These are phyloP conservation scores for Bretziella fagacearum DNA, from an alignment of 2,329 filamentous ascomycete genomes.

Conservation along the genomic window DNA sequence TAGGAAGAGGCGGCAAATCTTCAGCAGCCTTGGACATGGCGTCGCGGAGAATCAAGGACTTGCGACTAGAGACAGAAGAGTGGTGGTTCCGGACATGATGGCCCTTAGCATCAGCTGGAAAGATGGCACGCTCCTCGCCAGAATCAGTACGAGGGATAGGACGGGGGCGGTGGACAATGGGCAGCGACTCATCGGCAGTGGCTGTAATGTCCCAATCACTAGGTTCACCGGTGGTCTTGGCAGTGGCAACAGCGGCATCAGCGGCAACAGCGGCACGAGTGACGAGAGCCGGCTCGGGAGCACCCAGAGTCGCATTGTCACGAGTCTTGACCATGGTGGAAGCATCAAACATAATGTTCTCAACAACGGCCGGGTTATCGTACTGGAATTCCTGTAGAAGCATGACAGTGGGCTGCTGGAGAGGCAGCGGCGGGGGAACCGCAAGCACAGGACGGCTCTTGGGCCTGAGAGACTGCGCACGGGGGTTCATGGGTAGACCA, in stretches of 20 bases:
- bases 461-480: conserved; percentile 22
- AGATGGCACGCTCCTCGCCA: conserved; percentile 30
- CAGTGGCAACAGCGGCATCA: background rate
- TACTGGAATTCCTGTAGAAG: conserved; percentile 40
- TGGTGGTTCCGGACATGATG: conserved; percentile 31
- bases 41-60: conserved; percentile 20
- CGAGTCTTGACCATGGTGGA: conserved; percentile 20
- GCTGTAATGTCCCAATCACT: background rate
- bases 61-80: conserved; percentile 26
- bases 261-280: conserved; percentile 1
- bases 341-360: conserved; percentile 31
- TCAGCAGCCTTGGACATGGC: conserved; percentile 29
- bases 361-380: conserved; percentile 32
- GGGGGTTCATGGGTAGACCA: conserved; percentile 33
- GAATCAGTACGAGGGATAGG: conserved; percentile 34
- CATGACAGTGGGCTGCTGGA: conserved; percentile 32
- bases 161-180: conserved; percentile 37
- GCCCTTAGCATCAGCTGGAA: conserved; percentile 29
- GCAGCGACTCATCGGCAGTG: conserved; percentile 14
- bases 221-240: conserved; percentile 3
- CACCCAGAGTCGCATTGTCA: background rate
- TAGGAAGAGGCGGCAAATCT: conserved; percentile 35
- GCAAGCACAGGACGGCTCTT: conserved; percentile 7
- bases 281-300: background rate
- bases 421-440: conserved; percentile 1